Evolutionary conservation across 805 yeast species (phyloP), one percentile per base, ranked within the genome.

Genomic region (Saccharomycopsis lassenensis): DNA sequence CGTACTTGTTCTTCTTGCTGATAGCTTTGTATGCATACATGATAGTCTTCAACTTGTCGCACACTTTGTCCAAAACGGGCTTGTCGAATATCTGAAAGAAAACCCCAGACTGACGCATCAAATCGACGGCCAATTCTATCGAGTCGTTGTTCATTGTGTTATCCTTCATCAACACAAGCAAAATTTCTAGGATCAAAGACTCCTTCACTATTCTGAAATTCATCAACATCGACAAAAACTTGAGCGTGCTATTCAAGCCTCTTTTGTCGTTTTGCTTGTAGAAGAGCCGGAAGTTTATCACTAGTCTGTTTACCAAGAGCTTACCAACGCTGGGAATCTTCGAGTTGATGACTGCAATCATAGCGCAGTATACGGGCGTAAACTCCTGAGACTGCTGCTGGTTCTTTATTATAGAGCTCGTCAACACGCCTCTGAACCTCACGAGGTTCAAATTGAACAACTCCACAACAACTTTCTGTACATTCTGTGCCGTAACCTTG

Each of bases 311-410:
- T 0, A 66, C 52, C 22, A 81, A 44, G 4, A 77, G 52, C 38
- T 67, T 67, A 2, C 94, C 94, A 12, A 83, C 56, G 24, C 69
- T 69, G 0, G 93, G 91, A 3, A 82, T 52, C 45, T 77, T 71
- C 4, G 80, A 67, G 53, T 81, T 79, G 7, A 85, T 35, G 1
- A 77, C 64, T 2, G 77, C 64, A 0, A 70, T 63, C 24, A 85
- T 48, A 1, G 80, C 58, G 0, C 86, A 73, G 46, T 69, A 76
- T 1, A 67, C 63, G 0, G 71, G 55, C 0, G 80, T 64, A 40
- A 53, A 58, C 0, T 59, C 45, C 12, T 54, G 29, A 10, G 74
- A 61, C 5, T 49, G 52, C 10, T 62, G 48, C 47, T 74, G 81
- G 0, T 69, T 63, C 31, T 65, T 64, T 67, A 81, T 70, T 2